Base-by-base conservation (phyloP, 2,329 filamentous ascomycete genomes). In the Amauroascus verrucosus region DNA sequence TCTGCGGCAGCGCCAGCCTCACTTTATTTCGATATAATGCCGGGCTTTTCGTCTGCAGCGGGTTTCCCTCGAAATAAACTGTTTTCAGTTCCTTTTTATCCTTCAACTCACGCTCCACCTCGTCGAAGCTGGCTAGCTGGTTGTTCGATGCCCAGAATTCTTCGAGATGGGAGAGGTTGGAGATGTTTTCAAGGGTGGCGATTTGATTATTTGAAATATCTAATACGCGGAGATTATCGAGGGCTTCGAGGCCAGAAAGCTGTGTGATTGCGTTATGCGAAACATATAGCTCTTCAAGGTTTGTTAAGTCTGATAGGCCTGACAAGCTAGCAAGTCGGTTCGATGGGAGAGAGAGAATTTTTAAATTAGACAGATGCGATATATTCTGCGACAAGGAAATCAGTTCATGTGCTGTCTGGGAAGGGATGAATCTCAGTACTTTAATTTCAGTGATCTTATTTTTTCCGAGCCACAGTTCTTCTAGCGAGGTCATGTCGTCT, bases 61-160 rank as follows among this genome's bases (percentile, higher is more conserved):
- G 91, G 63, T 95, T 96, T 1, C 89, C 90, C 67, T 98, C 93
- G 60, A 98, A 94, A 67, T 98, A 98, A 9, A 98, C 91, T 1
- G 93, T 96, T 56, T 84, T 82, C 61, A 97, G 71, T 35, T 83
- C 74, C 65, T 86, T 75, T 74, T 95, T 96, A 64, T 93, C 85
- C 50, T 72, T 77, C 58, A 98, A 71, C 61, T 86, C 80, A 53
- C 77, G 79, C 71, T 96, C 72, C 2, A 97, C 79, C 64, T 97
- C 90, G 41, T 77, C 75, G 63, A 97, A 95, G 65, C 87, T 87
- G 18, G 72, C 73, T 24, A 98, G 69, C 61, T 85, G 76, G 70
- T 95, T 97, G 69, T 90, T 89, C 61, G 87, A 93, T 14, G 89
- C 93, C 93, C 93, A 98, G 26, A 98, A 70, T 68, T 98, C 93